Conservation (phyloP, 768 basidiomycete genomes). For the Hypholoma fasciculare region DNA sequence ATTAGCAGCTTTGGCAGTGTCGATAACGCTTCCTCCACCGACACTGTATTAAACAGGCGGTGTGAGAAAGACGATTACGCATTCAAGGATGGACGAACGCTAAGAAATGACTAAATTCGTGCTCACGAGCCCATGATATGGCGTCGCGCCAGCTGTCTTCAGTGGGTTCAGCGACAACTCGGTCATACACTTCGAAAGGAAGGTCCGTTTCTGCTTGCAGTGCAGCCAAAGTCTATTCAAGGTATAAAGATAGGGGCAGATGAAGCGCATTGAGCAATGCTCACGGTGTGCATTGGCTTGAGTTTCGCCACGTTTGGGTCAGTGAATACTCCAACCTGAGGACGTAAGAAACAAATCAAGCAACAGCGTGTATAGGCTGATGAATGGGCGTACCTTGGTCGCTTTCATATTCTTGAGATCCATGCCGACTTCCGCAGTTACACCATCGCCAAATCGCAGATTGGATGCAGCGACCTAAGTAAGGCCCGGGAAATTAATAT, state of each 20-base stretch:
- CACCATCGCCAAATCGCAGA: conserved; percentile 87
- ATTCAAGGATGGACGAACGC: conserved; percentile 54
- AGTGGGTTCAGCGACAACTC: conserved; percentile 87
- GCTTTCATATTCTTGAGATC: conserved; percentile 94
- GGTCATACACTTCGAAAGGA: conserved; percentile 79
- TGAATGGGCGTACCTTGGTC: conserved; percentile 55
- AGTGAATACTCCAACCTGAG: conserved; percentile 92
- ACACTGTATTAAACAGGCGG: conserved; percentile 45
- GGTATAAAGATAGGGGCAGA: background rate
- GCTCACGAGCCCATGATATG: conserved; percentile 82
- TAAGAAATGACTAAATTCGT: conserved; percentile 92
- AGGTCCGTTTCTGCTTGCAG: conserved; percentile 78
- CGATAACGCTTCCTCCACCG: conserved; percentile 94
- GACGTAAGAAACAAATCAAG: background rate
- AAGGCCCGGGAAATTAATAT: background rate
- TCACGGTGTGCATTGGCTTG: conserved; percentile 77
- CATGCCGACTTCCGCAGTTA: conserved; percentile 89
- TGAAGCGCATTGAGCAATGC: conserved; percentile 20
- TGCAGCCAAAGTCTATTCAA: conserved; percentile 65
- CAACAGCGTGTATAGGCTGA: too few species aligned
- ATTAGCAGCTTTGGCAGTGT: conserved; percentile 95
- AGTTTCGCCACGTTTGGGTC: conserved; percentile 84
- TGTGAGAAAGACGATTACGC: background rate
- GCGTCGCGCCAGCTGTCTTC: conserved; percentile 88
- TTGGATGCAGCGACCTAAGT: conserved; percentile 81